Evolutionary conservation across 2,329 filamentous ascomycete species (phyloP).

Genomic region (Colletotrichum eleusines): DNA sequence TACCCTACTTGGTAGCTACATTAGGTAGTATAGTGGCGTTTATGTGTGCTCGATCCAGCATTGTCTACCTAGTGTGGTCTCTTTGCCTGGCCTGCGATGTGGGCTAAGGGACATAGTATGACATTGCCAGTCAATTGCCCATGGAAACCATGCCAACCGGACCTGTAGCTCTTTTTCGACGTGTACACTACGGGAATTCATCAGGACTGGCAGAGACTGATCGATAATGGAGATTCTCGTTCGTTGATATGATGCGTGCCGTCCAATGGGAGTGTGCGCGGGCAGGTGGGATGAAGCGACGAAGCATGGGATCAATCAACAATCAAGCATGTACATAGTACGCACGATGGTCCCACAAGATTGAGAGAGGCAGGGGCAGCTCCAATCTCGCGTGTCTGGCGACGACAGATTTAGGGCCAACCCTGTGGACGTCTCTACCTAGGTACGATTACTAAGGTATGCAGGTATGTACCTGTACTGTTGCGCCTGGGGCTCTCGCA

Average conservation of each 20-base stretch:
- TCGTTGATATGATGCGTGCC: neutral
- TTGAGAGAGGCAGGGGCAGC: neutral
- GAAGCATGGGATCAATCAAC: too few relatives aligned
- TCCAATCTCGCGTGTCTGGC: constrained; percentile 2
- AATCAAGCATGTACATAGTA: neutral
- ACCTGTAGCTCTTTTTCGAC: neutral
- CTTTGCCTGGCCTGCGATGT: constrained; percentile 5
- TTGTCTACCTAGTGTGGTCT: neutral
- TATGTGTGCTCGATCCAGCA: neutral
- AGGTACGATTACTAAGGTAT: too few relatives aligned
- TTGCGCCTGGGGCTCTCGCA: constrained; percentile 20
- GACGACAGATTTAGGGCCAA: constrained; percentile 10
- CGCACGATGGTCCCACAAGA: neutral
- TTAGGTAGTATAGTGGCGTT: neutral
- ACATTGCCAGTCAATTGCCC: constrained; percentile 20
- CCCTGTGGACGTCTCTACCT: neutral
- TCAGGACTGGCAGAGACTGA: too few relatives aligned
- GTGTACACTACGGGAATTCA: neutral
- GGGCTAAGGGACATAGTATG: constrained; percentile 27
- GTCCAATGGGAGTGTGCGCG: neutral
- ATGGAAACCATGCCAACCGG: constrained; percentile 10
- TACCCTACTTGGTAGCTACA: too few relatives aligned
- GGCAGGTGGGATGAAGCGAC: constrained; percentile 14
- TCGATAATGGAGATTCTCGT: neutral
- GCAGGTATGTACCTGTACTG: constrained; percentile 10